Evolutionary conservation across 305 asterid genomes (phyloP), one percentile per base, ranked within the genome.

Genomic region (Nicotiana rustica): DNA sequence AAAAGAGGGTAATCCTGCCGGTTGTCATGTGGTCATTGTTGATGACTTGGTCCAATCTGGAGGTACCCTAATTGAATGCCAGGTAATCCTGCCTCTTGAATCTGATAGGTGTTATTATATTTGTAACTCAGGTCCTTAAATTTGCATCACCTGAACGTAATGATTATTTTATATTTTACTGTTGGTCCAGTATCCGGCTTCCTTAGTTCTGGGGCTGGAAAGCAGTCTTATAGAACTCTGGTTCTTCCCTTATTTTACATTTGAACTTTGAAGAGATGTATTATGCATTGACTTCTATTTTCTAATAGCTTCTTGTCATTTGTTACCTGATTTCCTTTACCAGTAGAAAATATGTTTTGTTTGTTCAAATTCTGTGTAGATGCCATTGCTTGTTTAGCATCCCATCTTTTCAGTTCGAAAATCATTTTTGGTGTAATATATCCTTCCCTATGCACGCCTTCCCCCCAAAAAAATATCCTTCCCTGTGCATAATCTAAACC

Each of bases 11-110:
- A 88, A 94, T 76, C 98, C 98, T 2, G 82, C 85, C 12, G 98
- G 97, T 75, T 92, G 97, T 76, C 99, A 96, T 88, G 98, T 92
- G 47, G 98, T 96, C 85, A 94, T 96, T 81, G 99, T 96, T 49
- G 99, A 96, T 86, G 99, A 96, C 88, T 87, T 96, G 87, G 97
- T 94, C 68, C 99, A 96, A 68, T 96, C 99, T 61, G 99, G 99
- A 76, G 98, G 98, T 69, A 96, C 99, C 81, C 88, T 96, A 70
- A 92, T 96, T 8, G 98, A 94, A 87, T 96, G 99, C 77, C 99
- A 96, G 98, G 99, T 96, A 80, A 64, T 87, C 67, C 17, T 65
- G 62, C 19, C 73, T 67, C 47, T 67, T 78, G 44, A 57, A 29
- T 75, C 29, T 49, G 6, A 52, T 7, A 52, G 15, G 19, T 49